phyloP scores from a whole-genome alignment of 805 yeast genomes.

The Priceomyces haplophilus region DNA sequence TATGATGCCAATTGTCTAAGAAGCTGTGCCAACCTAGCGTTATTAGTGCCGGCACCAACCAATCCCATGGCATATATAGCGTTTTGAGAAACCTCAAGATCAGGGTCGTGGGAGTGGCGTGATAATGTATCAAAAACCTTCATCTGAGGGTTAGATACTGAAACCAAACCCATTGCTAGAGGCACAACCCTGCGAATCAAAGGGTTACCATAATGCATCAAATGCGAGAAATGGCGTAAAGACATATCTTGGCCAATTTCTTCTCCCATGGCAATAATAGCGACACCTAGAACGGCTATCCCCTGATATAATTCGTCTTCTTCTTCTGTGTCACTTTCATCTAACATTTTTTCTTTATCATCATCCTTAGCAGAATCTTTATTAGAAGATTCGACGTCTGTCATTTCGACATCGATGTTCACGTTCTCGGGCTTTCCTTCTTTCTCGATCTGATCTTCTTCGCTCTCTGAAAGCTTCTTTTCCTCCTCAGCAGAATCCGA shows the following conservation, averaged over 20 bases:
- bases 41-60: conserved; percentile 98
- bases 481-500: conserved; percentile 55
- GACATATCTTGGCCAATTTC: conserved; percentile 98
- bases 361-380: conserved; percentile 18
- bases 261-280: conserved; percentile 95
- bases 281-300: conserved; percentile 91
- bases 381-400: conserved; percentile 20
- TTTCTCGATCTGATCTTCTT: conserved; percentile 29
- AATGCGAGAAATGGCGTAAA: conserved; percentile 91
- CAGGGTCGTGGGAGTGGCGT: conserved; percentile 93
- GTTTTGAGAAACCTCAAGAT: conserved; percentile 88
- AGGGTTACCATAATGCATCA: conserved; percentile 96
- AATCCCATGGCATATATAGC: conserved; percentile 97
- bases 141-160: conserved; percentile 93
- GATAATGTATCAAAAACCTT: conserved; percentile 95
- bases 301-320: conserved; percentile 68
- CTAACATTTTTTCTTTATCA: conserved; percentile 29
- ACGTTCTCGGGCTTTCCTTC: conserved; percentile 25
- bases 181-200: conserved; percentile 93
- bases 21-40: conserved; percentile 95
- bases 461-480: conserved; percentile 52
- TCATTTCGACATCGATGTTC: conserved; percentile 30
- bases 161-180: conserved; percentile 93
- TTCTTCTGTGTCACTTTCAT: conserved; percentile 30
- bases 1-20: conserved; percentile 92